Conservation (phyloP, 2,329 filamentous ascomycete genomes). For the Knufia fluminis region DNA sequence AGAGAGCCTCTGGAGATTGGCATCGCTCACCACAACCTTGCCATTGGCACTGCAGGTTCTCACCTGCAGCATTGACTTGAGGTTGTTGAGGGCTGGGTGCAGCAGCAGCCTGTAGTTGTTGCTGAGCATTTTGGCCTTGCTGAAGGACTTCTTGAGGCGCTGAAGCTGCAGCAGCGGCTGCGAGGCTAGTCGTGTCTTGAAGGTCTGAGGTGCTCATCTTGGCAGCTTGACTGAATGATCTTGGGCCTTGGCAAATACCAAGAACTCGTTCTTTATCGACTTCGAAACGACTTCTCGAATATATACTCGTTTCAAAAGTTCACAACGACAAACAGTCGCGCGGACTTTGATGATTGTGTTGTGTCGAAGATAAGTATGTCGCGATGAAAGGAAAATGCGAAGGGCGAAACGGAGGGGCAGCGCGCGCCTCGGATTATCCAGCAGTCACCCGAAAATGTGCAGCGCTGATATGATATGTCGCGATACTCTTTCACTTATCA, state of each 20-base stretch:
- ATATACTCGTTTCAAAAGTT: slow-evolving; percentile 4
- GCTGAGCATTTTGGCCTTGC: slow-evolving; percentile 15
- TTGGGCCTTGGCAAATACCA: slow-evolving; percentile 10
- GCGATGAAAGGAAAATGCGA: not conserved
- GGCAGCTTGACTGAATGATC: slow-evolving; percentile 3
- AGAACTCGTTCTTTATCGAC: not conserved
- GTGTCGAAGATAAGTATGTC: slow-evolving; percentile 8
- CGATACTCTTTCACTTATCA: not conserved
- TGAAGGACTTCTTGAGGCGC: slow-evolving; percentile 16
- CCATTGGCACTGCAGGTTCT: slow-evolving; percentile 50
- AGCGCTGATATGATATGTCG: too few species aligned
- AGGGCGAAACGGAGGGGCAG: not conserved
- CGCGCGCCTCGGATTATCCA: not conserved
- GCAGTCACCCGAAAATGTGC: not conserved
- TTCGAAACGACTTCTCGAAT: not conserved
- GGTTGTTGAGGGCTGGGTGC: slow-evolving; percentile 12
- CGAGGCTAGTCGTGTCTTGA: slow-evolving; percentile 14
- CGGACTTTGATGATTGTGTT: not conserved
- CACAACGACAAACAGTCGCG: not conserved
- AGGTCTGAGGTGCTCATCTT: slow-evolving; percentile 14
- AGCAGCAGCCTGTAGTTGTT: slow-evolving; percentile 15
- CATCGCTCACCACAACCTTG: slow-evolving; percentile 52
- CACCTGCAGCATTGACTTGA: slow-evolving; percentile 23
- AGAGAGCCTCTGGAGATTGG: slow-evolving; percentile 51
- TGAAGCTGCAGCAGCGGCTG: slow-evolving; percentile 10